A percentile compares a stretch with the other conserved stretches of the same genome.
Evolutionary conservation across 1,284 basidiomycete species (phyloP).

Genomic region (Anthracocystis walkeri): DNA sequence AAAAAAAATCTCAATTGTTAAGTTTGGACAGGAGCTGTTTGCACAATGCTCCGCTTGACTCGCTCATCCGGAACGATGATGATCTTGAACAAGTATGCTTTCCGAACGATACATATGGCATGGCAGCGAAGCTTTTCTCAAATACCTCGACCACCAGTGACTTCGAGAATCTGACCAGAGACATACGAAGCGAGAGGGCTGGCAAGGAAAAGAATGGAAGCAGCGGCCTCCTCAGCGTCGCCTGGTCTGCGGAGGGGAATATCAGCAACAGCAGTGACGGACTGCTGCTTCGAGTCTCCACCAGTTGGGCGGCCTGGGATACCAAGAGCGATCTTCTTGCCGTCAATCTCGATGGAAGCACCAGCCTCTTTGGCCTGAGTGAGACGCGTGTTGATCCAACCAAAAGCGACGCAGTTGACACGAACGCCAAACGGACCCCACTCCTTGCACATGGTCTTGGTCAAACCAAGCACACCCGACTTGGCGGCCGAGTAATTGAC

Average conservation of each 20-base stretch:
- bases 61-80: not conserved
- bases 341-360: slow-evolving; percentile 80
- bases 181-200: slow-evolving; percentile 84
- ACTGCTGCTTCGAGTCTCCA: slow-evolving; percentile 75
- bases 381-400: slow-evolving; percentile 77
- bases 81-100: not conserved
- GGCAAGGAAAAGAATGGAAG: slow-evolving; percentile 71
- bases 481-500: slow-evolving; percentile 76
- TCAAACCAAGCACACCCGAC: slow-evolving; percentile 73
- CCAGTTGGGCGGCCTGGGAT: slow-evolving; percentile 71
- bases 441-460: slow-evolving; percentile 87
- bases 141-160: slow-evolving; percentile 64
- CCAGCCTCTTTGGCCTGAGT: slow-evolving; percentile 82
- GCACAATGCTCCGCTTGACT: not conserved
- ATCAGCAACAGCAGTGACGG: slow-evolving; percentile 71
- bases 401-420: slow-evolving; percentile 81
- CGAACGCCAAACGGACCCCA: slow-evolving; percentile 84
- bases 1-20: not conserved
- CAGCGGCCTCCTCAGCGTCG: slow-evolving; percentile 81
- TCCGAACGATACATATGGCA: not conserved
- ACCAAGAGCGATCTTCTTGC: slow-evolving; percentile 84
- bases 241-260: slow-evolving; percentile 84
- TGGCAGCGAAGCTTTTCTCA: slow-evolving; percentile 17
- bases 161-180: slow-evolving; percentile 79
- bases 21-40: not conserved